Conservation (phyloP, 2,329 filamentous ascomycete genomes). For the Hypoxylon rubiginosum region DNA sequence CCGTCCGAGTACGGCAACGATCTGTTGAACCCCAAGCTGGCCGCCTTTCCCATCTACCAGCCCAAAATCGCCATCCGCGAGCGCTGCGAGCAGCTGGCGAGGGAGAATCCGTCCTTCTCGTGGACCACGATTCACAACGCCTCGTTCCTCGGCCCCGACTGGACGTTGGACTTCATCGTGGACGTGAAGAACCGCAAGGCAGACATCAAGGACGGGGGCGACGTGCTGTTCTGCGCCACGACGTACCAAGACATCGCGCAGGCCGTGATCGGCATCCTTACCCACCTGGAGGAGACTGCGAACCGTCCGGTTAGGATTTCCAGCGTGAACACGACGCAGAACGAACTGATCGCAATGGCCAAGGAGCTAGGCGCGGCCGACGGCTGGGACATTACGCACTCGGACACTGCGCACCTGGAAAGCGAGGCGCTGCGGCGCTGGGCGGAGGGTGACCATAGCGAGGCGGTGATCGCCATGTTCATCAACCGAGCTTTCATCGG, state of each 20-base stretch:
- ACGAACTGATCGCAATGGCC: conserved; percentile 40
- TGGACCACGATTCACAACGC: conserved; percentile 44
- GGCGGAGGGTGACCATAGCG: conserved; percentile 43
- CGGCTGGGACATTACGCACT: conserved; percentile 41
- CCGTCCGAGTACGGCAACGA: conserved; percentile 63
- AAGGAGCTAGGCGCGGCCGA: conserved; percentile 41
- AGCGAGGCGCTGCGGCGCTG: conserved; percentile 36
- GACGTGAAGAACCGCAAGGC: conserved; percentile 40
- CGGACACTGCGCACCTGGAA: conserved; percentile 37
- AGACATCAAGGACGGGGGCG: conserved; percentile 42
- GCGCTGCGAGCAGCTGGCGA: conserved; percentile 30
- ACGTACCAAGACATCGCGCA: conserved; percentile 41
- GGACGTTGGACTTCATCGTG: conserved; percentile 43
- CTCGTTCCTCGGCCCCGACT: conserved; percentile 40
- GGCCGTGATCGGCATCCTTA: conserved; percentile 40
- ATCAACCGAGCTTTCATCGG: conserved; percentile 44
- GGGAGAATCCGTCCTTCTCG: conserved; percentile 35
- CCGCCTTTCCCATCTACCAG: conserved; percentile 42
- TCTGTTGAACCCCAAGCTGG: conserved; percentile 46
- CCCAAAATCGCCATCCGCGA: conserved; percentile 43
- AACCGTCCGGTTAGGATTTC: conserved; percentile 41
- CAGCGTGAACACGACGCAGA: conserved; percentile 42
- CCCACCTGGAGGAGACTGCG: conserved; percentile 41
- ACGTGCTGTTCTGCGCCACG: conserved; percentile 42
- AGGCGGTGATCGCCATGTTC: conserved; percentile 44